Evolutionary conservation across 495 filamentous ascomycete species (phyloP).

Genomic region (Xylaria telfairii): DNA sequence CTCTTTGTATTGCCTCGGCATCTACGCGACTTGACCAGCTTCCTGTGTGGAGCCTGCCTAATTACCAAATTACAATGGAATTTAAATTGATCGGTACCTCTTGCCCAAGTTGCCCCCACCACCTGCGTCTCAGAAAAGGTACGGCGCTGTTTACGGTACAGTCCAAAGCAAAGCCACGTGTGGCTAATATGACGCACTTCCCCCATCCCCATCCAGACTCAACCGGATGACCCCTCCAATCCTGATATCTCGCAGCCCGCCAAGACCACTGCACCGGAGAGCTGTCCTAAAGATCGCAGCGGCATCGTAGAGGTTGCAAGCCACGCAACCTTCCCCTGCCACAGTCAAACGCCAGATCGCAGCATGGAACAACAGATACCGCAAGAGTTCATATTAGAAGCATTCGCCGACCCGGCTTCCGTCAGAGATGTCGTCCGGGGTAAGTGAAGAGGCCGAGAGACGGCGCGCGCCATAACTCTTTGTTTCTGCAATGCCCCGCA

Average conservation of each 20-base stretch:
- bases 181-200: slow-evolving; percentile 38
- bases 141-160: no score
- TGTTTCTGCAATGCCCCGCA: slow-evolving; percentile 32
- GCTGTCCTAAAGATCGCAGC: slow-evolving; percentile 22
- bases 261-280: slow-evolving; percentile 26
- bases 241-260: slow-evolving; percentile 21
- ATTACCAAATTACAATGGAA: neutral
- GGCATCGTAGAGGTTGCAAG: slow-evolving; percentile 23
- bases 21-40: slow-evolving; percentile 6
- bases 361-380: slow-evolving; percentile 64
- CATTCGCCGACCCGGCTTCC: slow-evolving; percentile 78
- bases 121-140: neutral
- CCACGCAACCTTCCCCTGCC: neutral
- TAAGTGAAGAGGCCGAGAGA: no score
- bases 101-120: neutral
- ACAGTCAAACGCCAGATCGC: slow-evolving; percentile 6
- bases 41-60: slow-evolving; percentile 4
- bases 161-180: slow-evolving; percentile 27
- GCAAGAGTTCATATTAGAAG: slow-evolving; percentile 84
- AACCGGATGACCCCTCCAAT: slow-evolving; percentile 23
- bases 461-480: slow-evolving; percentile 7
- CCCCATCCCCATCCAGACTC: neutral
- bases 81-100: slow-evolving; percentile 1
- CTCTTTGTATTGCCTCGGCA: slow-evolving; percentile 14
- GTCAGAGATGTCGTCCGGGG: slow-evolving; percentile 94